Conservation (phyloP, 345 rosid species). For the Moricandia arvensis region DNA sequence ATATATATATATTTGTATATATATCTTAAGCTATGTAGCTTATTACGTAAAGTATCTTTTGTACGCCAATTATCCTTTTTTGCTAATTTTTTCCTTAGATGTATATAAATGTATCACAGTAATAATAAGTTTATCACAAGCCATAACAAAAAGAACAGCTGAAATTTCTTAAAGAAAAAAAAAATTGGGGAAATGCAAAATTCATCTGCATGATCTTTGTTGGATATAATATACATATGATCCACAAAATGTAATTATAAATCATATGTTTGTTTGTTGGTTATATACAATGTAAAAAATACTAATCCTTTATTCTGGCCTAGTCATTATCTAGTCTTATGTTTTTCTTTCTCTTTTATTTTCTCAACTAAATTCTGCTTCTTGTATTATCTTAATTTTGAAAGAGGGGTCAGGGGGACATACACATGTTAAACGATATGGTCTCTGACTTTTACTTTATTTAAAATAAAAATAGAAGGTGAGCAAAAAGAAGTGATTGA, state of each 20-base stretch:
- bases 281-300: not conserved
- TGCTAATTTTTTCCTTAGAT: not conserved
- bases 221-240: not conserved
- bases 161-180: not conserved
- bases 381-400: not conserved
- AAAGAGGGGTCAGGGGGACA: not conserved
- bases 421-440: conserved; percentile 13
- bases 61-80: not conserved
- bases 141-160: not conserved
- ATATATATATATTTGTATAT: not conserved
- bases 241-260: not conserved
- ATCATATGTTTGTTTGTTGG: not conserved
- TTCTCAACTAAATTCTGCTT: not conserved
- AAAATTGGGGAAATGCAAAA: not conserved
- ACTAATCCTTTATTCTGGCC: not conserved
- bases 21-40: not conserved
- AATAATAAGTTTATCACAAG: not conserved
- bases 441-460: not conserved
- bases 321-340: not conserved
- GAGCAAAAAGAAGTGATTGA: not conserved
- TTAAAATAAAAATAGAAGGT: not conserved
- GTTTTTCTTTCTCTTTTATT: not conserved
- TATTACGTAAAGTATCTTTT: conserved; percentile 20
- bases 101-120: not conserved
- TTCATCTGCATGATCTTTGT: not conserved